Evolutionary conservation across 495 filamentous ascomycete species (phyloP), one percentile per base, ranked within the genome.

Genomic region (Tirmania nivea): DNA sequence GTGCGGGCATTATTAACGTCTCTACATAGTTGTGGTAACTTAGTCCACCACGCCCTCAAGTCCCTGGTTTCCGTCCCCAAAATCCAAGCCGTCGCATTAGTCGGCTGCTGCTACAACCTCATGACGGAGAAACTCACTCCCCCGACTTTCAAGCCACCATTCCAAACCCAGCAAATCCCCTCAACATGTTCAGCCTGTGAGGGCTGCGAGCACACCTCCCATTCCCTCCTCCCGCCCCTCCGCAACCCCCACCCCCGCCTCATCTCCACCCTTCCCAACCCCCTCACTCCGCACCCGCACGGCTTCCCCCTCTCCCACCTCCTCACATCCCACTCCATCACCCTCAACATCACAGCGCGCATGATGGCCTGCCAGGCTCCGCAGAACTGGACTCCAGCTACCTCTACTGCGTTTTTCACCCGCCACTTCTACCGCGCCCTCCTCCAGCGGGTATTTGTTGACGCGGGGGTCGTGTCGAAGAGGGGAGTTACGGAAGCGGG

Each of bases 361-460:
- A 90, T 92, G 76, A 93, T 95, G 90, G 88, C 86, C 35, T 83
- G 89, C 12, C 90, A 97, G 69, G 90, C 90, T 1, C 87, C 89
- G 0, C 73, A 80, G 31, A 96, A 96, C 65, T 97, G 90, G 90
- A 84, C 81, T 9, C 66, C 69, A 12, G 70, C 72, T 19, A 85
- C 92, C 48, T 90, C 83, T 65, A 83, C 86, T 34, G 69, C 68
- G 2, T 96, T 95, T 69, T 95, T 96, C 69, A 90, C 80, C 1
- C 75, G 90, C 6, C 90, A 97, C 62, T 94, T 87, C 68, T 97
- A 85, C 69, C 83, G 90, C 21, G 84, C 87, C 1, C 74, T 97
- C 1, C 70, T 95, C 14, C 92, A 97, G 67, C 80, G 80, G 34
- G 79, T 97, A 11, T 86, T 97, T 53, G 70, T 94, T 0, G 90